Evolutionary conservation across 257 asterid genomes (phyloP).

Genomic region (Salvia miltiorrhiza): DNA sequence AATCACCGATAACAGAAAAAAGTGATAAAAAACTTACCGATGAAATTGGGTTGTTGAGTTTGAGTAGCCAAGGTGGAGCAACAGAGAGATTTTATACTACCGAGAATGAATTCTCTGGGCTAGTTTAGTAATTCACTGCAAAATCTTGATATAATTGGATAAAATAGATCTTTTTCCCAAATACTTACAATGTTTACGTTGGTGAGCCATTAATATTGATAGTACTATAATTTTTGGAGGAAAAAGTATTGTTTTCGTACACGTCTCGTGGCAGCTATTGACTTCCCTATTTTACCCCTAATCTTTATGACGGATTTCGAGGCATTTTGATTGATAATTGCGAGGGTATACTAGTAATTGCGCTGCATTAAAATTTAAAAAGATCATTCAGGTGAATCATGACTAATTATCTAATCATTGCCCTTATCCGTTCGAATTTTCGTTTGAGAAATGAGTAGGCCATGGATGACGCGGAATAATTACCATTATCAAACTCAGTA

Average conservation of each 20-base stretch:
- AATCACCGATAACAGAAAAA: background rate
- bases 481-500: background rate
- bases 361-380: background rate
- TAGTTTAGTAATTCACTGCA: background rate
- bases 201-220: background rate
- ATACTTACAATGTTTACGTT: background rate
- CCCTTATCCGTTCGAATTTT: constrained; percentile 1
- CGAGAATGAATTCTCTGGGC: background rate
- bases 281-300: background rate
- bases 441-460: background rate
- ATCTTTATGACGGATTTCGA: background rate
- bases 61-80: background rate
- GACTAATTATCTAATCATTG: background rate
- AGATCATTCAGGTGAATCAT: background rate
- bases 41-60: constrained; percentile 6
- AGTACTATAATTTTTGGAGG: background rate
- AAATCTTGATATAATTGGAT: background rate
- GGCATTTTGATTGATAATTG: background rate
- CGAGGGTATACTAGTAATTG: background rate
- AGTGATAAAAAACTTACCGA: constrained; percentile 5
- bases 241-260: background rate
- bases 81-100: background rate
- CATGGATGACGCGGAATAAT: constrained; percentile 13
- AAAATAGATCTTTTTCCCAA: background rate
- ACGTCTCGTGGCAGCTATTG: background rate